Evolutionary conservation across 192 early-diverging fungal species (phyloP).

Genomic region (Chytriomyces hyalinus): DNA sequence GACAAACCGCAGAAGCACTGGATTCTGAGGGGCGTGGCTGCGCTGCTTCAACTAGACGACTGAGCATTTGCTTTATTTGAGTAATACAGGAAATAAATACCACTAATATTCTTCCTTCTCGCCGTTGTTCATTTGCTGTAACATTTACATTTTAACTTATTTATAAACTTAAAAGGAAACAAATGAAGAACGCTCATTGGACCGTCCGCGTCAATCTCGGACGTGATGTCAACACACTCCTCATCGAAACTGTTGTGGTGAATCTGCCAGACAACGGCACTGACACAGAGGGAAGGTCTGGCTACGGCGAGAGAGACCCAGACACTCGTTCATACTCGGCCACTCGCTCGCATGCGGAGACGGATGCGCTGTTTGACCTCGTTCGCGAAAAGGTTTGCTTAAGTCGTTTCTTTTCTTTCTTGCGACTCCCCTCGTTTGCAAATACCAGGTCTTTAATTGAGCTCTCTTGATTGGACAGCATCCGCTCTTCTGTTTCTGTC

Average conservation of each 20-base stretch:
- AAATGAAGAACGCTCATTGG: too few relatives aligned
- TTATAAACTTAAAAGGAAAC: too few relatives aligned
- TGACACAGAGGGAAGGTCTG: too few relatives aligned
- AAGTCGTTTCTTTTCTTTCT: neutral
- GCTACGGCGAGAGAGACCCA: too few relatives aligned
- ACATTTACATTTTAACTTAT: too few relatives aligned
- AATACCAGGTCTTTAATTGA: neutral
- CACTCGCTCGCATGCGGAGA: neutral
- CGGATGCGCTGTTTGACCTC: neutral
- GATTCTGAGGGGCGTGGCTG: conserved; percentile 65
- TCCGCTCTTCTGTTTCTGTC: conserved; percentile 19
- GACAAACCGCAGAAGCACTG: conserved; percentile 61
- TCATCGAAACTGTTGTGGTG: too few relatives aligned
- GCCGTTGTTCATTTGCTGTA: too few relatives aligned
- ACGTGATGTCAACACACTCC: too few relatives aligned
- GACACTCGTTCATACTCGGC: neutral
- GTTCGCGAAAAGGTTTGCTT: neutral
- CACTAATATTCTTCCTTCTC: too few relatives aligned
- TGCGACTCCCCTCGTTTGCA: neutral
- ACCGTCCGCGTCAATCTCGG: too few relatives aligned
- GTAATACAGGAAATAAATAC: neutral
- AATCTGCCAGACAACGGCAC: too few relatives aligned
- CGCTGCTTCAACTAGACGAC: conserved; percentile 56
- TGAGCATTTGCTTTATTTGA: conserved; percentile 6
- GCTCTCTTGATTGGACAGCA: neutral